Conservation (phyloP, 306 rosid genomes). For the Potentilla sterilis region DNA sequence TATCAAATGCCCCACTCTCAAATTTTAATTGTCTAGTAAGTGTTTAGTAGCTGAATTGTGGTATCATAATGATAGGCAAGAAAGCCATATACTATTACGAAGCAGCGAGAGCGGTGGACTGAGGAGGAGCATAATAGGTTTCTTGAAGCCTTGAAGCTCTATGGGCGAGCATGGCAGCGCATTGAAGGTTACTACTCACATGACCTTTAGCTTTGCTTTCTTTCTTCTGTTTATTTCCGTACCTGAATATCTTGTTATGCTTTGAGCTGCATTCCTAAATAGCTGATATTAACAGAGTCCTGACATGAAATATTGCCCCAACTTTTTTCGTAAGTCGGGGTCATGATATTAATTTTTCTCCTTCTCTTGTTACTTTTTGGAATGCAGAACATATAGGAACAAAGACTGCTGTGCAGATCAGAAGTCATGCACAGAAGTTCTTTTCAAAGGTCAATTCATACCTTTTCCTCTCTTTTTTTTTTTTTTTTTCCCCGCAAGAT, state of each 20-base stretch:
- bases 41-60: slow-evolving; percentile 23
- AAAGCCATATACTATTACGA: slow-evolving; percentile 93
- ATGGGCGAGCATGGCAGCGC: slow-evolving; percentile 99
- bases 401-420: slow-evolving; percentile 97
- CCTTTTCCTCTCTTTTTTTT: slow-evolving; percentile 42
- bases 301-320: not conserved
- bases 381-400: slow-evolving; percentile 95
- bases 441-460: slow-evolving; percentile 85
- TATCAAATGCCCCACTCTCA: slow-evolving; percentile 23
- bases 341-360: slow-evolving; percentile 16
- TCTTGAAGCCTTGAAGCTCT: slow-evolving; percentile 86
- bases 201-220: not conserved
- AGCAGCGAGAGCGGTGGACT: slow-evolving; percentile 99
- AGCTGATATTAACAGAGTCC: slow-evolving; percentile 20
- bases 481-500: slow-evolving; percentile 19
- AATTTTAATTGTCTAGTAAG: slow-evolving; percentile 4
- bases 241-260: not conserved
- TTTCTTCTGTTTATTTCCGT: slow-evolving; percentile 22
- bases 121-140: slow-evolving; percentile 95
- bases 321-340: slow-evolving; percentile 22
- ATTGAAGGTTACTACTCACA: slow-evolving; percentile 68
- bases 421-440: slow-evolving; percentile 99
- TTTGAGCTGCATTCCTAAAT: slow-evolving; percentile 16
- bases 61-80: slow-evolving; percentile 51
- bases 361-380: slow-evolving; percentile 33